These are phyloP conservation scores for Barnettozyma siamensis DNA, from an alignment of 805 yeast genomes.

Conservation along the genomic window DNA sequence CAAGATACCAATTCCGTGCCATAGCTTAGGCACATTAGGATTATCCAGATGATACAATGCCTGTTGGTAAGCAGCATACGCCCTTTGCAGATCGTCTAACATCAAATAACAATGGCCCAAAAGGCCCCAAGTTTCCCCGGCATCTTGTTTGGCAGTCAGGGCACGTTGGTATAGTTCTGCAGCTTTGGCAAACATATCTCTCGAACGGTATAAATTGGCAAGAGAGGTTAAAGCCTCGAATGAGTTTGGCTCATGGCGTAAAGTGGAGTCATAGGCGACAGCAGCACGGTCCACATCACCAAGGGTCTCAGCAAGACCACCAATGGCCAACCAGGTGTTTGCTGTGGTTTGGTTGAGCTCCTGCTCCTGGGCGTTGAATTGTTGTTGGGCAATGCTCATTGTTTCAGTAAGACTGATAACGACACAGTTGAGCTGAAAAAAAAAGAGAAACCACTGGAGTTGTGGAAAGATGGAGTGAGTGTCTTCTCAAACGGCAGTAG, in stretches of 20 bases:
- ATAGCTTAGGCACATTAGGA: conserved; percentile 91
- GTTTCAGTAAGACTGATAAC: too few relatives aligned
- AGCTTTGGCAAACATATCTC: conserved; percentile 90
- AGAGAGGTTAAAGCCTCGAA: conserved; percentile 79
- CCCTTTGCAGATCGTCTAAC: conserved; percentile 93
- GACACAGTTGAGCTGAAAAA: too few relatives aligned
- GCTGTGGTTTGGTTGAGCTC: conserved; percentile 50
- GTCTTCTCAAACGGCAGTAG: too few relatives aligned
- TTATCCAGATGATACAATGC: conserved; percentile 87
- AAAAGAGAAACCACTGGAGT: background rate
- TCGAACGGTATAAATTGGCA: conserved; percentile 82
- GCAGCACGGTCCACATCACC: conserved; percentile 89
- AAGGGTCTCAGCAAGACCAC: conserved; percentile 81
- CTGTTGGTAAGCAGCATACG: conserved; percentile 94
- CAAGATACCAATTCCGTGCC: conserved; percentile 98
- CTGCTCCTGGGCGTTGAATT: conserved; percentile 28
- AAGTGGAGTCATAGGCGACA: conserved; percentile 79
- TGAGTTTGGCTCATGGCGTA: conserved; percentile 80
- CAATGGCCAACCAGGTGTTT: conserved; percentile 85
- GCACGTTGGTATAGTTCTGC: conserved; percentile 92
- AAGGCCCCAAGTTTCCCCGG: conserved; percentile 96
- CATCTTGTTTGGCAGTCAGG: conserved; percentile 70
- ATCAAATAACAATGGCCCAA: conserved; percentile 94
- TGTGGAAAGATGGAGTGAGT: too few relatives aligned
- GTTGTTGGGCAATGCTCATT: conserved; percentile 17